phyloP scores from a whole-genome alignment of 495 filamentous ascomycete genomes.

The Baudoinia panamericana region DNA sequence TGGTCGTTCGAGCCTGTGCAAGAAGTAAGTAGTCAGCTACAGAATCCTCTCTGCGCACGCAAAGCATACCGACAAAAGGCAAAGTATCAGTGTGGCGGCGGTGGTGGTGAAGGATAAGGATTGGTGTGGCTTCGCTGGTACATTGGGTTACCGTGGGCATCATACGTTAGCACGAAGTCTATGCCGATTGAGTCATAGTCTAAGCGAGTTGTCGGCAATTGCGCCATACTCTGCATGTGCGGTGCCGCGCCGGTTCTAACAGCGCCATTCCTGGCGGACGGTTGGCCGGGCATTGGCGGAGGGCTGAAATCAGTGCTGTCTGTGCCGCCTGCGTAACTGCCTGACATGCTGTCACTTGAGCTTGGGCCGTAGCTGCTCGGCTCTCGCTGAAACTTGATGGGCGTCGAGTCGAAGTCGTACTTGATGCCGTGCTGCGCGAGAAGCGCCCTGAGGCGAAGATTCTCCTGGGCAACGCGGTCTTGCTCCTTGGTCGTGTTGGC shows the following conservation, averaged over 20 bases:
- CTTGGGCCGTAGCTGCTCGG: constrained; percentile 27
- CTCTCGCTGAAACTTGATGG: constrained; percentile 17
- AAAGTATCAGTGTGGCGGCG: constrained; percentile 32
- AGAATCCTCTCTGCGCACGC: background rate
- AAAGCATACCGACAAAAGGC: constrained; percentile 6
- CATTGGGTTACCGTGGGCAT: constrained; percentile 23
- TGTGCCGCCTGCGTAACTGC: constrained; percentile 36
- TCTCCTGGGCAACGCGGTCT: constrained; percentile 56
- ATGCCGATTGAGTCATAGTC: constrained; percentile 85
- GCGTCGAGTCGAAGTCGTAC: constrained; percentile 27
- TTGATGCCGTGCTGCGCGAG: constrained; percentile 60
- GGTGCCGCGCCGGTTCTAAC: background rate
- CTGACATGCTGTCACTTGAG: constrained; percentile 42
- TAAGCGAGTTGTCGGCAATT: constrained; percentile 30
- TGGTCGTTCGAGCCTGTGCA: constrained; percentile 69
- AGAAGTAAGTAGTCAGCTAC: constrained; percentile 15
- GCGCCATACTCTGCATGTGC: constrained; percentile 16
- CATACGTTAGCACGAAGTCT: constrained; percentile 94
- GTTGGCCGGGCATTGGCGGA: constrained; percentile 21
- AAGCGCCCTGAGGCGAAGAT: constrained; percentile 60
- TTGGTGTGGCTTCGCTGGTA: constrained; percentile 18
- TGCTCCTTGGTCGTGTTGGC: constrained; percentile 51
- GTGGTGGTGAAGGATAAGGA: constrained; percentile 53
- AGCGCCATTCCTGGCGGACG: background rate
- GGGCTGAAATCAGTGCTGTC: constrained; percentile 32